These are phyloP conservation scores for Cryoendolithus antarcticus DNA, from an alignment of 2,329 filamentous ascomycete species.

Conservation along the genomic window DNA sequence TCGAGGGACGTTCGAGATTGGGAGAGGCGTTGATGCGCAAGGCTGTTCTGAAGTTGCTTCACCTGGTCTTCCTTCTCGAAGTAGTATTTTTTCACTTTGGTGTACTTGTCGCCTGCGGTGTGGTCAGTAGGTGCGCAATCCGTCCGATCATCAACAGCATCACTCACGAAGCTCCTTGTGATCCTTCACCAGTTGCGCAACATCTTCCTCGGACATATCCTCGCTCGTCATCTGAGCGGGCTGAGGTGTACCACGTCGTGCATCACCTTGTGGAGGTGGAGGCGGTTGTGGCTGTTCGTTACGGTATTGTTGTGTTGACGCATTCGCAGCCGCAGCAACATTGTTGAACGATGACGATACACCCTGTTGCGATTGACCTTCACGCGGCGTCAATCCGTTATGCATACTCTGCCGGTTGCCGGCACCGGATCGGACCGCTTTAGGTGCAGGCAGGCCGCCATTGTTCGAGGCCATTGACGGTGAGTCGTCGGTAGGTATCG, in stretches of 20 bases:
- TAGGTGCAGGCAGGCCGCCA: conserved; percentile 16
- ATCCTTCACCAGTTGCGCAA: conserved; percentile 35
- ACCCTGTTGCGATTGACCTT: conserved; percentile 17
- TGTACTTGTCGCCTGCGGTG: conserved; percentile 77
- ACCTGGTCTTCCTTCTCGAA: conserved; percentile 87
- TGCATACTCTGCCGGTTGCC: conserved; percentile 24
- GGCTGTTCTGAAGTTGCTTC: conserved; percentile 90
- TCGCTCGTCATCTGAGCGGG: conserved; percentile 24
- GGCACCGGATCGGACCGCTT: conserved; percentile 12
- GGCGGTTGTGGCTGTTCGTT: conserved; percentile 25
- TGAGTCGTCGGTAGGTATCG: conserved; percentile 16
- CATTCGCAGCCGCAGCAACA: conserved; percentile 30
- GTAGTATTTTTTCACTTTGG: conserved; percentile 94
- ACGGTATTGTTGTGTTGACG: conserved; percentile 32
- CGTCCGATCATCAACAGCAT: neutral
- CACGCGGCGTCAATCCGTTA: conserved; percentile 17
- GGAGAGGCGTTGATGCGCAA: conserved; percentile 89
- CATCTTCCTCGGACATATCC: conserved; percentile 37
- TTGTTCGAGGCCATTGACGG: conserved; percentile 21
- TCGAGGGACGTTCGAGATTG: conserved; percentile 89
- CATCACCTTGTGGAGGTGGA: conserved; percentile 11
- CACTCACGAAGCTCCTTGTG: conserved; percentile 38
- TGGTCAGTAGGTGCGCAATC: conserved; percentile 6
- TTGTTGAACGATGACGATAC: conserved; percentile 20
- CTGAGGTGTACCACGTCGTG: conserved; percentile 30